Conservation (phyloP, 805 yeast species). For the Candida nanaspora region DNA sequence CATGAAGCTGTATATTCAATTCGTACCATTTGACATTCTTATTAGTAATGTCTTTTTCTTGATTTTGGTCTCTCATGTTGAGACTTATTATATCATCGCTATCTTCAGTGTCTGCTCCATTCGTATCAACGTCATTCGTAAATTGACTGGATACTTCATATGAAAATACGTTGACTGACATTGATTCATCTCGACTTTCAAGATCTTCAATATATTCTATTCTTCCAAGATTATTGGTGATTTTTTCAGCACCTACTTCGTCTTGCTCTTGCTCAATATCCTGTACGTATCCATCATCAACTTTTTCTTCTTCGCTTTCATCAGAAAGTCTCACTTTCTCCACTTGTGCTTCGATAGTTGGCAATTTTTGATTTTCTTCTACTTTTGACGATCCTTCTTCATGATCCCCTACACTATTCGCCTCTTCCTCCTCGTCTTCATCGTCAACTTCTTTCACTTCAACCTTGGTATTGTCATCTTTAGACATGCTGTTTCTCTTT, state of each 20-base stretch:
- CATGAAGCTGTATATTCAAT: constrained; percentile 33
- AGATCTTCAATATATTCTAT: neutral
- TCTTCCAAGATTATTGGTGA: neutral
- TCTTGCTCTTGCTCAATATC: no score
- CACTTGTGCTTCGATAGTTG: no score
- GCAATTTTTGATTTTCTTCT: no score
- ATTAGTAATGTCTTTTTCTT: no score
- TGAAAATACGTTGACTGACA: neutral
- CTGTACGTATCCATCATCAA: no score
- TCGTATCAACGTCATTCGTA: neutral
- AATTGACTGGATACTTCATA: neutral
- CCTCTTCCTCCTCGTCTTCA: neutral
- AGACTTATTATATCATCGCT: constrained; percentile 12
- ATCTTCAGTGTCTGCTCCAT: neutral
- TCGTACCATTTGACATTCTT: constrained; percentile 8
- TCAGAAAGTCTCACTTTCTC: no score
- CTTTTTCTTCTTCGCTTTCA: no score
- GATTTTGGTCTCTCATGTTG: no score
- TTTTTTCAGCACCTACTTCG: no score
- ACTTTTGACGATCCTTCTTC: no score
- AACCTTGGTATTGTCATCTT: neutral
- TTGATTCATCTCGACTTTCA: neutral
- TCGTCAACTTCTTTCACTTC: neutral
- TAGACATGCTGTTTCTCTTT: neutral
- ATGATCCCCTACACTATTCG: no score